These are phyloP conservation scores for Sphaerulina vaccinii DNA, from an alignment of 2,329 filamentous ascomycete species.

Conservation along the genomic window DNA sequence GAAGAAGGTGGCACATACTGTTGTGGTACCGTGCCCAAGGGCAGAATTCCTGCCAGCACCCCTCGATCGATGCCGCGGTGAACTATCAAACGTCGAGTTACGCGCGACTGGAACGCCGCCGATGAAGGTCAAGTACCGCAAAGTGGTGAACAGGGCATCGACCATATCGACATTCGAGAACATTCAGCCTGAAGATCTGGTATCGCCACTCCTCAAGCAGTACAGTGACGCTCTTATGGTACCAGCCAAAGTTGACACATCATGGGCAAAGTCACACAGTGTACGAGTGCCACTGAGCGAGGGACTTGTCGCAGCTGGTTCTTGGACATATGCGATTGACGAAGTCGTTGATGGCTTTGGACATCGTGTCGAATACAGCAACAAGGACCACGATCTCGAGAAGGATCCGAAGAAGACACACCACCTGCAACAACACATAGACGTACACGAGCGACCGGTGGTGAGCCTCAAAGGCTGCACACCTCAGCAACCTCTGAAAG, in stretches of 20 bases:
- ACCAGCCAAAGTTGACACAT: constrained; percentile 62
- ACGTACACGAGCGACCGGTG: constrained; percentile 81
- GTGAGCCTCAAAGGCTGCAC: constrained; percentile 73
- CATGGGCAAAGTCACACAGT: constrained; percentile 75
- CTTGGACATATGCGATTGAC: constrained; percentile 87
- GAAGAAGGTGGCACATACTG: constrained; percentile 70
- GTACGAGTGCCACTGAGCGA: constrained; percentile 86
- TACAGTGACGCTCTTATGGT: constrained; percentile 54
- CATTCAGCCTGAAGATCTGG: constrained; percentile 82
- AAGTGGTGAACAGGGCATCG: constrained; percentile 78
- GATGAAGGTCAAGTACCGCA: constrained; percentile 87
- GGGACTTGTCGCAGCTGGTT: constrained; percentile 73
- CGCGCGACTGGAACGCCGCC: constrained; percentile 87
- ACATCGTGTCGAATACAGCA: constrained; percentile 75
- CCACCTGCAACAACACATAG: constrained; percentile 71
- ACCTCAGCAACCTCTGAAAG: constrained; percentile 74
- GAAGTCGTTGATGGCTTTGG: constrained; percentile 89
- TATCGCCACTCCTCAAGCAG: constrained; percentile 69
- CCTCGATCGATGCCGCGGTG: constrained; percentile 74
- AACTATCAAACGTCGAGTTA: constrained; percentile 80
- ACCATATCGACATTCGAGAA: constrained; percentile 88
- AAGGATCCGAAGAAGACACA: constrained; percentile 47
- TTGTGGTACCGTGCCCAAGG: constrained; percentile 82
- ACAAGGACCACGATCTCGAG: constrained; percentile 65
- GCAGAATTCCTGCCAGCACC: constrained; percentile 68